Percentiles rank a stretch among this genome's conserved stretches.
Conservation (phyloP, 169 alveolate genomes). For the Babesia ovis region DNA sequence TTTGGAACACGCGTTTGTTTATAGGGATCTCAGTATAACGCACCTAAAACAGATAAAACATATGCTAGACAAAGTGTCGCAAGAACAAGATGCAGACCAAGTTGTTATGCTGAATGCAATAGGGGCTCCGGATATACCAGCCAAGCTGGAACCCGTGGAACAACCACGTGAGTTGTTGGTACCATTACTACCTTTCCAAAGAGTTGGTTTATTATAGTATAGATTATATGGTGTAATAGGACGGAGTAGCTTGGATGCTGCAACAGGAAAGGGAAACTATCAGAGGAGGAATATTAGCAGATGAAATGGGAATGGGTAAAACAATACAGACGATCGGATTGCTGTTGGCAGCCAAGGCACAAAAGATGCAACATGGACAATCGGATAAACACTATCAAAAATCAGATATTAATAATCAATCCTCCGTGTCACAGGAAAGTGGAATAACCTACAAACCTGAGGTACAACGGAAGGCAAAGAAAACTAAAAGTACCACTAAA, state of each 20-base stretch:
- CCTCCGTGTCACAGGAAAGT: neutral
- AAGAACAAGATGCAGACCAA: conserved; percentile 19
- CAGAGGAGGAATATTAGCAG: conserved; percentile 94
- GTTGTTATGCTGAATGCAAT: conserved; percentile 37
- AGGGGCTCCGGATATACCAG: neutral
- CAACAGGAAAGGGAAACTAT: conserved; percentile 74
- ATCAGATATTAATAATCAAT: neutral
- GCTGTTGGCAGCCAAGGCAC: conserved; percentile 43
- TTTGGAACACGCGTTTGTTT: no score
- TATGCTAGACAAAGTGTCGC: conserved; percentile 28
- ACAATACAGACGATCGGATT: conserved; percentile 95
- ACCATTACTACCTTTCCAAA: conserved; percentile 47
- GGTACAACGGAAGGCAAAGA: neutral
- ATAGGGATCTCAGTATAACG: neutral
- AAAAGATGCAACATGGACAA: neutral
- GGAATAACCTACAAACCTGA: conserved; percentile 2
- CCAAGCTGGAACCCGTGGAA: conserved; percentile 19
- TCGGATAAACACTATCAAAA: no score
- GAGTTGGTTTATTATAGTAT: conserved; percentile 54
- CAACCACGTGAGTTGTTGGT: conserved; percentile 36
- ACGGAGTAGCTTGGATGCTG: conserved; percentile 82
- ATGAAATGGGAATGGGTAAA: conserved; percentile 98
- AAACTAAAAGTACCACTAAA: conserved; percentile 1
- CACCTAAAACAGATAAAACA: conserved; percentile 23
- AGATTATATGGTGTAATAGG: conserved; percentile 62